Conservation (phyloP, 2,329 filamentous ascomycete genomes). For the Pseudogymnoascus sp. region DNA sequence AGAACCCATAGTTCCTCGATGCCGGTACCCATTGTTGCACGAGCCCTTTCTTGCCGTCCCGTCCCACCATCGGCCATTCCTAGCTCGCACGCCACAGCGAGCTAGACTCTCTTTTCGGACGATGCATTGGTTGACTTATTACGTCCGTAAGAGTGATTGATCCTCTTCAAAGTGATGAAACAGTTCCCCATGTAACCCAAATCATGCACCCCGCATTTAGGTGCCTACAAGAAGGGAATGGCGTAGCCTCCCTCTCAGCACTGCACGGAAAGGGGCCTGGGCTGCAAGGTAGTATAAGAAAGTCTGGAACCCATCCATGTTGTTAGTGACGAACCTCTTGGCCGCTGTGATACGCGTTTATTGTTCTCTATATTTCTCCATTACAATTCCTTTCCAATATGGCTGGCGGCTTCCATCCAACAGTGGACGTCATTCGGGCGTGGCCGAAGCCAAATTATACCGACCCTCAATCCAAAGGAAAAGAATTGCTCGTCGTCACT, state of each 20-base stretch:
- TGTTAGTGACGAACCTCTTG: neutral
- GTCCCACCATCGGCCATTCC: neutral
- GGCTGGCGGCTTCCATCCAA: neutral
- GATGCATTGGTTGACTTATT: neutral
- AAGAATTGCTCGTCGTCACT: neutral
- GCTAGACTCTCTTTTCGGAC: neutral
- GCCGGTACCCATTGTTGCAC: neutral
- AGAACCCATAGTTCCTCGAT: neutral
- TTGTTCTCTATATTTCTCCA: neutral
- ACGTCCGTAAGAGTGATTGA: neutral
- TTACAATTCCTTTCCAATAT: neutral
- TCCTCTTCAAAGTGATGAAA: neutral
- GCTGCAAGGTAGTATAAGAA: neutral
- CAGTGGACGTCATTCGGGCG: neutral
- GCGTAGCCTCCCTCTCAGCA: neutral
- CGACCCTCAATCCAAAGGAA: neutral
- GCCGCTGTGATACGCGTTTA: neutral
- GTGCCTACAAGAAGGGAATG: neutral
- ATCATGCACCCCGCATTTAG: neutral
- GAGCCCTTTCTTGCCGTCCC: neutral
- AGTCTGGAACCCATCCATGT: neutral
- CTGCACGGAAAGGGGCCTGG: neutral
- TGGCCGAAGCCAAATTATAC: conserved; percentile 2
- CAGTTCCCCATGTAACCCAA: neutral
- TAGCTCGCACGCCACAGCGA: neutral